Evolutionary conservation across 352 stramenopile genomes (phyloP), one percentile per base, ranked within the genome.

Genomic region (Phytophthora crassamura): DNA sequence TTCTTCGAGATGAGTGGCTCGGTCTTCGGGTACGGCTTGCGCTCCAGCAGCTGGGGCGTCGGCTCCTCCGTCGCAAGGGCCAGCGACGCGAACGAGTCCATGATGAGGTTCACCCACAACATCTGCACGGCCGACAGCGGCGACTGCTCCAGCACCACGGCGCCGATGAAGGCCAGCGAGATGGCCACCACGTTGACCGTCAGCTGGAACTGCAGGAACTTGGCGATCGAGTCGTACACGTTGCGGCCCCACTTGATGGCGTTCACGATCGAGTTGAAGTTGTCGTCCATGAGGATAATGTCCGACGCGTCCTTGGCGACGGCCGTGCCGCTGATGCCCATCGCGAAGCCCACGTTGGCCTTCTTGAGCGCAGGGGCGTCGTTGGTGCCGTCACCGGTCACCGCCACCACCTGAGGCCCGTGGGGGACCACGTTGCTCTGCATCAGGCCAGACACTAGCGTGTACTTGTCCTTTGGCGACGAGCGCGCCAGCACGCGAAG

Each of bases 91-190:
- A 98, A 96, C 20, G 93, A 98, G 77, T 98, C 95, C 94, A 98
- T 98, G 72, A 98, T 98, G 38, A 99, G 77, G 73, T 99, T 98
- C 28, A 99, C 91, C 95, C 95, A 99, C 18, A 99, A 67, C 91
- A 99, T 97, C 81, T 98, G 96, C 2, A 98, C 91, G 32, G 94
- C 91, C 30, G 91, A 97, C 12, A 99, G 69, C 8, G 92, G 92
- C 22, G 83, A 88, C 50, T 87, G 76, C 35, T 86, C 70, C 16
- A 86, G 56, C 11, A 72, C 57, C 10, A 84, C 69, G 11, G 91
- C 87, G 11, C 85, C 89, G n/a, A 98, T 54, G 59, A 98, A 97
- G 7, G 91, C 94, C 14, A 98, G 77, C 46, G 84, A 86, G 39
- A 99, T 82, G 1, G 91, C 97, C 7, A 97, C 89, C 41, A 98